A percentile compares a stretch with the other conserved stretches of the same genome.
Evolutionary conservation across 2,329 filamentous ascomycete species (phyloP).

Genomic region (Lachnellula suecica): DNA sequence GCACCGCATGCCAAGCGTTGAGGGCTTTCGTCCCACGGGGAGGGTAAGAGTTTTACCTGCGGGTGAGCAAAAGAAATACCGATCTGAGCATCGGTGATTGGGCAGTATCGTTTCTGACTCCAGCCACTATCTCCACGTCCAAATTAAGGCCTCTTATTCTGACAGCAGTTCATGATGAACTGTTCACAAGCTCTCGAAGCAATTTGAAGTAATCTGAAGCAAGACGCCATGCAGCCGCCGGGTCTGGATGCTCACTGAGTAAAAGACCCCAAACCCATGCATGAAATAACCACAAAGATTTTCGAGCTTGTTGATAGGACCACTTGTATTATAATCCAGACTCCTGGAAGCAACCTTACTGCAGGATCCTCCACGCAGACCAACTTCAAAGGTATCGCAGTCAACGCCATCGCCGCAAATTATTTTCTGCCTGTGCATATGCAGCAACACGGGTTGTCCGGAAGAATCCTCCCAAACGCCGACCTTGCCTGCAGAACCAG

Average conservation of each 20-base stretch:
- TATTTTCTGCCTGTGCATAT: too few relatives aligned
- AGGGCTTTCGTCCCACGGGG: not conserved
- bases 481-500: too few relatives aligned
- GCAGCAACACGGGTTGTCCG: not conserved
- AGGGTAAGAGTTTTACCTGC: not conserved
- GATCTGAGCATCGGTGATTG: not conserved
- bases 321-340: constrained; percentile 4
- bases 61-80: not conserved
- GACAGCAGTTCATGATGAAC: too few relatives aligned
- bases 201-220: not conserved
- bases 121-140: constrained; percentile 4
- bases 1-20: not conserved
- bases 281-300: not conserved
- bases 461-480: not conserved
- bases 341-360: constrained; percentile 1
- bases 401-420: too few relatives aligned
- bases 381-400: too few relatives aligned
- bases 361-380: too few relatives aligned
- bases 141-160: not conserved
- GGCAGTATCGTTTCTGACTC: not conserved
- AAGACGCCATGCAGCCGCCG: not conserved
- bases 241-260: not conserved
- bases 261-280: not conserved
- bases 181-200: too few relatives aligned
- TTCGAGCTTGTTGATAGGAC: not conserved